phyloP scores from a whole-genome alignment of 768 basidiomycete species.

The Pisolithus microcarpus region DNA sequence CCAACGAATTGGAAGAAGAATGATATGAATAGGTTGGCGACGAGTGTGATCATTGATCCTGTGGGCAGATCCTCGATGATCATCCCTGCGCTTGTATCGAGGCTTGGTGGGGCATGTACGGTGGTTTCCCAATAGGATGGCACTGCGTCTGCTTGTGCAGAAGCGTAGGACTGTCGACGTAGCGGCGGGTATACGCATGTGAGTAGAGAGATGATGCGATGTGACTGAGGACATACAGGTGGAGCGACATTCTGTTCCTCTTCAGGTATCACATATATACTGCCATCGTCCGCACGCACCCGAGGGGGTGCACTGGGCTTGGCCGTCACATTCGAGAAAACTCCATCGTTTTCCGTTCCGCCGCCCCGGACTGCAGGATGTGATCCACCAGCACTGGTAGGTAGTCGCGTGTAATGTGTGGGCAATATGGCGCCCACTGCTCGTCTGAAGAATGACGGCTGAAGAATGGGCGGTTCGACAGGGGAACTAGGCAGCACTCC shows the following conservation, averaged over 20 bases:
- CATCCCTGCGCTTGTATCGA: conserved; percentile 53
- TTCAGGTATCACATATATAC: conserved; percentile 65
- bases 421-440: conserved; percentile 56
- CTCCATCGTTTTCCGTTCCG: conserved; percentile 85
- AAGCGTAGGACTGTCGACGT: conserved; percentile 62
- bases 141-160: conserved; percentile 83
- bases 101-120: conserved; percentile 65
- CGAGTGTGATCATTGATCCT: conserved; percentile 67
- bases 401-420: conserved; percentile 52
- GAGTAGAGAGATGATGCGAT: not conserved
- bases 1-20: conserved; percentile 98
- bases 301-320: conserved; percentile 57
- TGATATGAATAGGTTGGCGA: conserved; percentile 75
- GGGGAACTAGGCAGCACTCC: conserved; percentile 53
- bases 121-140: conserved; percentile 98
- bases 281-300: conserved; percentile 46
- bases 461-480: conserved; percentile 24
- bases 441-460: conserved; percentile 50
- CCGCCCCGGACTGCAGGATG: conserved; percentile 42
- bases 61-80: conserved; percentile 90
- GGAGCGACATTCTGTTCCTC: conserved; percentile 75
- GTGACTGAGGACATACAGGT: conserved; percentile 52
- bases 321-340: conserved; percentile 90
- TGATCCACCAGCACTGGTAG: conserved; percentile 33
- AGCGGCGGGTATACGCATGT: not conserved